Conservation (phyloP, 2,329 filamentous ascomycete species). For the Nakataea oryzae region DNA sequence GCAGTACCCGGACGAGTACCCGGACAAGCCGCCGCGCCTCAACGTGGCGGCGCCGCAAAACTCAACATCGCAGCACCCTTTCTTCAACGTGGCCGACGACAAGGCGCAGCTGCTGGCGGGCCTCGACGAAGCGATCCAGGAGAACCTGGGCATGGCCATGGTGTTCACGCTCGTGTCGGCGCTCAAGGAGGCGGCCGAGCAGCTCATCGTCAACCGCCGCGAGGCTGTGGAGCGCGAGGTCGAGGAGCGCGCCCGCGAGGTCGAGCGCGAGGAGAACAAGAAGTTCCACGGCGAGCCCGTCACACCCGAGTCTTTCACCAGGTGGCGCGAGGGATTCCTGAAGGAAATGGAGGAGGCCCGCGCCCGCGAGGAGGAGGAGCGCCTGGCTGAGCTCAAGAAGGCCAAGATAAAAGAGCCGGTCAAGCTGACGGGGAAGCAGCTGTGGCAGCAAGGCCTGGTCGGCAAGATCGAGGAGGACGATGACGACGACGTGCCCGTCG, state of each 20-base stretch:
- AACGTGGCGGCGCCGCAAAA: slow-evolving; percentile 69
- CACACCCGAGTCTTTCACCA: slow-evolving; percentile 73
- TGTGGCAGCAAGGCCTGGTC: slow-evolving; percentile 68
- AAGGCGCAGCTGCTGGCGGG: slow-evolving; percentile 61
- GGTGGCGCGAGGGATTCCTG: slow-evolving; percentile 71
- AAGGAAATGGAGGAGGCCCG: slow-evolving; percentile 72
- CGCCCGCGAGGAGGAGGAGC: slow-evolving; percentile 60
- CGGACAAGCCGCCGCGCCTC: slow-evolving; percentile 74
- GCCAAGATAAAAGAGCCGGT: slow-evolving; percentile 66
- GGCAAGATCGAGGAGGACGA: slow-evolving; percentile 56
- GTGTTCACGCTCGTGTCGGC: slow-evolving; percentile 82
- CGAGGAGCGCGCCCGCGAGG: slow-evolving; percentile 44
- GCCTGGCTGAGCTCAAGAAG: slow-evolving; percentile 74
- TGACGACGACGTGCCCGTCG: slow-evolving; percentile 56
- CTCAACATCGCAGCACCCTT: slow-evolving; percentile 52
- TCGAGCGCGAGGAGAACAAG: slow-evolving; percentile 85
- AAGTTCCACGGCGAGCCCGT: slow-evolving; percentile 92
- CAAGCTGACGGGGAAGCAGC: slow-evolving; percentile 60
- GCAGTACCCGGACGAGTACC: slow-evolving; percentile 82
- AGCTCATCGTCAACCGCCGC: slow-evolving; percentile 65
- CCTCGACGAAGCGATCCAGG: slow-evolving; percentile 67
- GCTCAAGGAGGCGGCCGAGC: slow-evolving; percentile 85
- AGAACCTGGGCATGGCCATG: slow-evolving; percentile 97
- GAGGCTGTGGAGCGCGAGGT: slow-evolving; percentile 47
- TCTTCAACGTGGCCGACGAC: slow-evolving; percentile 74